Base-by-base conservation (phyloP, 352 stramenopile genomes). In the Lagenidium sp. region DNA sequence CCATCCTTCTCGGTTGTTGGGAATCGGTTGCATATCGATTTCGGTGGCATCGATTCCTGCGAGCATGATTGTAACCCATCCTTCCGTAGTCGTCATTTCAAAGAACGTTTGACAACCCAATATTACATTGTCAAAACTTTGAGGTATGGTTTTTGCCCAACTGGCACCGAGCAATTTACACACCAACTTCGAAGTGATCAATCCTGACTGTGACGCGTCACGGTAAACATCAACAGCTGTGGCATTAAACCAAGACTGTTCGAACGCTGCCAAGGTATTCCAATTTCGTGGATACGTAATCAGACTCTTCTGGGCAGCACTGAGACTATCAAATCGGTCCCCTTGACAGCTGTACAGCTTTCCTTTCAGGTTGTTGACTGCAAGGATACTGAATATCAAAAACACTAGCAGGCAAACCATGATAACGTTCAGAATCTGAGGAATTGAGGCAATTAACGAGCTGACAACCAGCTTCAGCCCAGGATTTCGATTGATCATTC, bases 311-410 rank as follows among this genome's bases (percentile, higher is more conserved):
- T 74, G 63, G 4, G 36, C 42, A 4, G 12, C 6, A 3, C 25
- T 57, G 12, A 82, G 54, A 29, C 53, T 43, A 23, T 77, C 65
- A 18, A 79, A 84, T 41, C 78, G 41, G 38, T 55, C 53, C 43
- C 69, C 65, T 66, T 68, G 42, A 55, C 72, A 79, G 18, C 53
- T 68, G 28, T 58, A 79, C 44, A 96, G 70, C 44, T 68, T 65
- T 44, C 86, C 89, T 55, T 96, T 96, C 53, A 97, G 70, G 57
- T 96, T 96, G 36, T 82, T 92, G 0, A 97, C 84, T 6, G 81
- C 80, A 39, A 97, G 68, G 42, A 97, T 95, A 44, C 80, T 87
- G 57, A 97, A 97, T 39, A 96, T 88, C 18, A 94, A 65, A 11
- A 97, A 50, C 20, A 88, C 50, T 29, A 93, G 83, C 10, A 97